Evolutionary conservation across 495 filamentous ascomycete genomes (phyloP).

Genomic region (Aspergillus panamensis): DNA sequence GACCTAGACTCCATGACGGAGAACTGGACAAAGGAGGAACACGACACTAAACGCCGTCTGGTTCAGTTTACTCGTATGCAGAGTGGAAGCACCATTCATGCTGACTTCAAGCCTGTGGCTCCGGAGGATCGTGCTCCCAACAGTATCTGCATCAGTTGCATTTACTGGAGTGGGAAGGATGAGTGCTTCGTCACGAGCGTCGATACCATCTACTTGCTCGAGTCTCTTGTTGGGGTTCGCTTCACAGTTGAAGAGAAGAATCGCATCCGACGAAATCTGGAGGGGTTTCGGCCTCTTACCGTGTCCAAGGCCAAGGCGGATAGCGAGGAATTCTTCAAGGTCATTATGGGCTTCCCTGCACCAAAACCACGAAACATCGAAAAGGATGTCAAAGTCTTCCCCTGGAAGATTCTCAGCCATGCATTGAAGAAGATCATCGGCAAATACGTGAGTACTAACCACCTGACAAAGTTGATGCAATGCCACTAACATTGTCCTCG

Average conservation of each 20-base stretch:
- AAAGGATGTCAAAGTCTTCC: constrained; percentile 98
- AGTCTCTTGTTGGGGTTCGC: constrained; percentile 74
- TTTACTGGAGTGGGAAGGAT: constrained; percentile 85
- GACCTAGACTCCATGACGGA: constrained; percentile 76
- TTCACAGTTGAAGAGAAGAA: constrained; percentile 98
- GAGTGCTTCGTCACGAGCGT: constrained; percentile 94
- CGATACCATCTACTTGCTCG: constrained; percentile 89
- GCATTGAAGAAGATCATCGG: constrained; percentile 96
- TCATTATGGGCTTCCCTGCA: constrained; percentile 95
- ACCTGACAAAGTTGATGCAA: background rate
- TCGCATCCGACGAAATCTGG: constrained; percentile 88
- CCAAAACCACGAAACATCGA: constrained; percentile 97
- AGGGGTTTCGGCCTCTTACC: constrained; percentile 84
- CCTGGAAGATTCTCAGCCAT: constrained; percentile 77
- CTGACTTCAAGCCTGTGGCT: constrained; percentile 66
- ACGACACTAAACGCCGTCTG: constrained; percentile 68
- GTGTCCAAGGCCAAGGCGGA: constrained; percentile 89
- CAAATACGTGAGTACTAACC: constrained; percentile 76
- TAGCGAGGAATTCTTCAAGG: constrained; percentile 94
- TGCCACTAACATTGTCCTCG: constrained; percentile 13
- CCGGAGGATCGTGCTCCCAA: constrained; percentile 64
- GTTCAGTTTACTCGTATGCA: constrained; percentile 84
- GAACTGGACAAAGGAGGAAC: constrained; percentile 77
- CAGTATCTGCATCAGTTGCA: constrained; percentile 85
- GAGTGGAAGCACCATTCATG: constrained; percentile 66